phyloP scores from a whole-genome alignment of 345 rosid species.

The Cochlearia excelsa region DNA sequence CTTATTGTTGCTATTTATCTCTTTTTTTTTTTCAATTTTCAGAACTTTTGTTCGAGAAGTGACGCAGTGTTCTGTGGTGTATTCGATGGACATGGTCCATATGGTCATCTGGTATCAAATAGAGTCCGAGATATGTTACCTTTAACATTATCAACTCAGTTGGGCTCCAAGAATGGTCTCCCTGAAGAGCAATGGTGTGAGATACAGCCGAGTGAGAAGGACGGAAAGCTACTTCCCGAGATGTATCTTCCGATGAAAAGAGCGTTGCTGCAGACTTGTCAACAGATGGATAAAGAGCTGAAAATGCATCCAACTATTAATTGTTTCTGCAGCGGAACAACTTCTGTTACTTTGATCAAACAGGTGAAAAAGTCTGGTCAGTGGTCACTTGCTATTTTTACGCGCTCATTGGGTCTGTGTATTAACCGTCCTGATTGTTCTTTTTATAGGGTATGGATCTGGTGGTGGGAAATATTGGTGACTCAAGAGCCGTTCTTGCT shows the following conservation, averaged over 20 bases:
- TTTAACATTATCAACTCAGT: constrained; percentile 50
- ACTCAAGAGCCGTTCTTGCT: constrained; percentile 89
- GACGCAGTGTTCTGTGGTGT: constrained; percentile 83
- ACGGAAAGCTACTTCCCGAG: constrained; percentile 48
- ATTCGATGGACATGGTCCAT: constrained; percentile 97
- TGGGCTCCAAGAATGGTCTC: constrained; percentile 37
- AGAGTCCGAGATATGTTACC: constrained; percentile 89
- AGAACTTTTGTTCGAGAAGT: constrained; percentile 78
- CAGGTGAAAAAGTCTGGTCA: constrained; percentile 46
- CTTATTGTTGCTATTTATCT: constrained; percentile 20
- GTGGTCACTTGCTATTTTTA: background rate
- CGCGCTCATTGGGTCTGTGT: background rate
- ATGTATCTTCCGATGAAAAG: constrained; percentile 57
- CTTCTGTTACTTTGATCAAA: constrained; percentile 82
- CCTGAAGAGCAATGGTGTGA: constrained; percentile 54
- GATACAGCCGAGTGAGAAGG: constrained; percentile 40
- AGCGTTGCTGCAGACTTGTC: constrained; percentile 68
- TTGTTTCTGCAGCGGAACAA: constrained; percentile 95
- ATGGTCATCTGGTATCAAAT: constrained; percentile 87
- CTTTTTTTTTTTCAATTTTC: constrained; percentile 3
- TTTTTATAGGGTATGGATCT: constrained; percentile 69
- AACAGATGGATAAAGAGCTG: constrained; percentile 80
- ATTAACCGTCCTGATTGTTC: constrained; percentile 1
- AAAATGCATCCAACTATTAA: constrained; percentile 78
- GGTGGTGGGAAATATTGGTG: constrained; percentile 78